Conservation (phyloP, 495 filamentous ascomycete species). For the Xylaria bambusicola region DNA sequence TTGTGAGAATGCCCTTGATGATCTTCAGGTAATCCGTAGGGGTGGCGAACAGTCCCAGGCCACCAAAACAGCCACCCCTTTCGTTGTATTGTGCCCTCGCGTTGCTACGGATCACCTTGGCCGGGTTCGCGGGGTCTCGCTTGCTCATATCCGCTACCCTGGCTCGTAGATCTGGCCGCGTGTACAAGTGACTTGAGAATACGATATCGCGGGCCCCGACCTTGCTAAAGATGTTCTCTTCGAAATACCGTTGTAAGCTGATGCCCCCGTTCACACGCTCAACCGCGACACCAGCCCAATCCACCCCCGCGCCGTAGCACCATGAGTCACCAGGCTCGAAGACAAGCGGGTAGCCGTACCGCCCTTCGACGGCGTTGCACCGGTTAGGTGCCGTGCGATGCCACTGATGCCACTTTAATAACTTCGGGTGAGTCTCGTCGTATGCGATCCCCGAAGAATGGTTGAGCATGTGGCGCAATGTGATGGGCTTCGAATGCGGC, state of each 20-base stretch:
- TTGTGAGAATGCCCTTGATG: constrained; percentile 12
- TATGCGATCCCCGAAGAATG: constrained; percentile 23
- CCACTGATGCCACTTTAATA: constrained; percentile 23
- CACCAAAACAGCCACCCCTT: constrained; percentile 21
- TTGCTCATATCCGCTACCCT: constrained; percentile 19
- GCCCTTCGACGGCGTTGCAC: constrained; percentile 23
- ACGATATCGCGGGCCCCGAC: constrained; percentile 47
- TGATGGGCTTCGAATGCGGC: constrained; percentile 15
- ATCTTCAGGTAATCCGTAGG: constrained; percentile 21
- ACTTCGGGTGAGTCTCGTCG: constrained; percentile 16
- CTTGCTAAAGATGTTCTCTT: constrained; percentile 45
- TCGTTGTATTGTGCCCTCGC: constrained; percentile 18
- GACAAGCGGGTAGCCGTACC: constrained; percentile 41
- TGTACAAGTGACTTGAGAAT: constrained; percentile 16
- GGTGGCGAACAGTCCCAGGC: constrained; percentile 20
- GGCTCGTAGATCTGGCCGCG: constrained; percentile 11
- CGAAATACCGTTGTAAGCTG: constrained; percentile 48
- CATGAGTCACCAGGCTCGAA: constrained; percentile 53
- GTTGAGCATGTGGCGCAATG: constrained; percentile 23
- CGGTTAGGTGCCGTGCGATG: constrained; percentile 18
- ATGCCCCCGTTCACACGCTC: constrained; percentile 20
- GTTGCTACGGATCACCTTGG: constrained; percentile 8
- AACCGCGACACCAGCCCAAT: constrained; percentile 49
- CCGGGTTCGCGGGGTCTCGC: constrained; percentile 9
- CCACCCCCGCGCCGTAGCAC: constrained; percentile 49